Percentiles rank a stretch among this genome's conserved stretches.
Conservation (phyloP, 805 yeast genomes). For the Zygotorulaspora danielsina region DNA sequence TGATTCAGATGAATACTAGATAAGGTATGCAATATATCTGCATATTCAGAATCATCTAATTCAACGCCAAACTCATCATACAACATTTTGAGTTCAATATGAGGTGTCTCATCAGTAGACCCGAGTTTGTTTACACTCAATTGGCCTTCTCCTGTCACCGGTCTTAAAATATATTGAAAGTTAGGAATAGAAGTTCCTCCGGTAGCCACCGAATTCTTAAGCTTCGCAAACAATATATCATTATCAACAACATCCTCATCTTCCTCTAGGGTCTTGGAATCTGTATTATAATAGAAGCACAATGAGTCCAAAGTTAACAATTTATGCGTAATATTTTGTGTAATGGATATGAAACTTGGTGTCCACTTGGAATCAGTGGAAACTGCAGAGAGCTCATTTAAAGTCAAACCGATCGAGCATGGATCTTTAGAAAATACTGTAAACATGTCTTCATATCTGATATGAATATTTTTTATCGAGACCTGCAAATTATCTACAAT, state of each 20-base stretch:
- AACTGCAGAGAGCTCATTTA: conserved; percentile 84
- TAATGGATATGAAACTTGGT: conserved; percentile 75
- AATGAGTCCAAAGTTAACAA: conserved; percentile 68
- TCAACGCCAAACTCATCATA: conserved; percentile 89
- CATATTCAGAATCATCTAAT: conserved; percentile 78
- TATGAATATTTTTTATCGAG: conserved; percentile 84
- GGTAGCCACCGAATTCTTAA: conserved; percentile 43
- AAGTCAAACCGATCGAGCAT: conserved; percentile 75
- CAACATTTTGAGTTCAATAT: conserved; percentile 65
- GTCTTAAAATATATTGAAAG: conserved; percentile 64
- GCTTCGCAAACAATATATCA: conserved; percentile 35
- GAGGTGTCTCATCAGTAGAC: conserved; percentile 63
- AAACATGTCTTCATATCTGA: conserved; percentile 81
- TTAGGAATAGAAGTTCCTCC: conserved; percentile 32
- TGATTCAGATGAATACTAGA: conserved; percentile 75
- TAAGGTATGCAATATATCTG: conserved; percentile 73
- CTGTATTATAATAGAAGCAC: conserved; percentile 81
- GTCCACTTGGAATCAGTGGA: conserved; percentile 83
- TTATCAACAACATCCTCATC: conserved; percentile 40
- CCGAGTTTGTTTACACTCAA: conserved; percentile 76
- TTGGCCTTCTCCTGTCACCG: conserved; percentile 86
- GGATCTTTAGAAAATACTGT: conserved; percentile 67
- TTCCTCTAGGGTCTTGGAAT: conserved; percentile 48
- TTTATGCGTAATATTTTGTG: conserved; percentile 66
- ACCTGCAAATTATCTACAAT: conserved; percentile 90